These are phyloP conservation scores for Eimeria nieschulzi DNA, from an alignment of 169 alveolate genomes.

Conservation along the genomic window DNA sequence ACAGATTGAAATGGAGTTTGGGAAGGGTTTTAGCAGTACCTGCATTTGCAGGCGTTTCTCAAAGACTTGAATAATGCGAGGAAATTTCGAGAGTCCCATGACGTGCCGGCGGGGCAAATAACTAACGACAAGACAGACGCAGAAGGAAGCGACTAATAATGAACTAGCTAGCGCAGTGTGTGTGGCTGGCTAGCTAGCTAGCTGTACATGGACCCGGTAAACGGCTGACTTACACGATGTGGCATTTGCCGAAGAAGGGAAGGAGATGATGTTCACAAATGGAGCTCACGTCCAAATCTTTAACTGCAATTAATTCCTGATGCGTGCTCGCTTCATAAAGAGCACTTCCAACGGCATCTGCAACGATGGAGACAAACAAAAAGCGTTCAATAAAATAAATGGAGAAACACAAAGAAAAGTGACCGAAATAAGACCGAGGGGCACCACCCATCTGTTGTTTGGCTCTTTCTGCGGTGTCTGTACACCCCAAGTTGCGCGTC, in stretches of 20 bases:
- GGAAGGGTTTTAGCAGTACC: neutral
- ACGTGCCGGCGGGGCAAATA: constrained; percentile 72
- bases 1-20: neutral
- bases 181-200: neutral
- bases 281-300: constrained; percentile 55
- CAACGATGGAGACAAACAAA: neutral
- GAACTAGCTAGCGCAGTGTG: neutral
- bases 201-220: neutral
- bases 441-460: neutral
- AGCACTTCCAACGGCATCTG: neutral
- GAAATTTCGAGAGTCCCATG: constrained; percentile 73
- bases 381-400: neutral
- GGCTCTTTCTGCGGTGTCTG: neutral
- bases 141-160: neutral
- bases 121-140: constrained; percentile 29
- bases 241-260: constrained; percentile 77
- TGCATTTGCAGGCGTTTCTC: constrained; percentile 74
- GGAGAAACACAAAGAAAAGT: neutral
- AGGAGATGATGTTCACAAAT: constrained; percentile 79
- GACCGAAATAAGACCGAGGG: neutral
- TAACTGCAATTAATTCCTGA: constrained; percentile 24
- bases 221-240: constrained; percentile 64
- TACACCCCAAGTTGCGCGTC: neutral
- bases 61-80: constrained; percentile 65
- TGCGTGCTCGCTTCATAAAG: neutral